Evolutionary conservation across 768 basidiomycete genomes (phyloP).

Genomic region (Suillus ampliporus): DNA sequence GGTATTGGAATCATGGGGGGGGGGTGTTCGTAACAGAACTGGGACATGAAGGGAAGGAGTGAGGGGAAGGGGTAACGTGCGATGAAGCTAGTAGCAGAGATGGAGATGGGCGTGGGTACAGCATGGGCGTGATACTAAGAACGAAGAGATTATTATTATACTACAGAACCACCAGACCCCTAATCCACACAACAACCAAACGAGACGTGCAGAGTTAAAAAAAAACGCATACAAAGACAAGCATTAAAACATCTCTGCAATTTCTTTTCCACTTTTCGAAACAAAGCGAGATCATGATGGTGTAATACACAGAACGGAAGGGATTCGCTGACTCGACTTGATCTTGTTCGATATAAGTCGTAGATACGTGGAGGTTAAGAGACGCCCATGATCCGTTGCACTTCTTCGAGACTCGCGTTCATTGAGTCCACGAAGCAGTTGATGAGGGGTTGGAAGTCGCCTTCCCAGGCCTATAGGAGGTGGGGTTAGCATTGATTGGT

Average conservation of each 20-base stretch:
- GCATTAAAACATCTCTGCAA: not conserved
- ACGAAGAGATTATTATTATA: not conserved
- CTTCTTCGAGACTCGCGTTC: conserved; percentile 29
- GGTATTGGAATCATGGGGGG: not conserved
- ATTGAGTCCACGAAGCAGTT: conserved; percentile 36
- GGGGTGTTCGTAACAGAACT: not conserved
- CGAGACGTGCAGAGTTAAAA: not conserved
- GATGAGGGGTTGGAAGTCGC: conserved; percentile 38
- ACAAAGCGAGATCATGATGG: not conserved
- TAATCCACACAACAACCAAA: not conserved
- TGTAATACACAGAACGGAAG: not conserved
- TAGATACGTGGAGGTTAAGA: not conserved
- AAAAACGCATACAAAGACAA: not conserved
- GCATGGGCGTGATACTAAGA: not conserved
- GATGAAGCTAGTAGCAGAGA: not conserved
- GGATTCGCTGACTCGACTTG: not conserved
- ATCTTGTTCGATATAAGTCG: not conserved
- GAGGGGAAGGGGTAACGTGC: not conserved
- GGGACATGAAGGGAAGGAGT: too few relatives aligned
- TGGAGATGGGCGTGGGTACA: not conserved
- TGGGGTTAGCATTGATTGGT: not conserved
- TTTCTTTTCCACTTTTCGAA: not conserved
- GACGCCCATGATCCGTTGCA: conserved; percentile 34
- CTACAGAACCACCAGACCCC: too few relatives aligned
- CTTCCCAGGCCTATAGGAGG: conserved; percentile 36